Conservation (phyloP, 208 protist species). For the Sergeia podlipaevii region DNA sequence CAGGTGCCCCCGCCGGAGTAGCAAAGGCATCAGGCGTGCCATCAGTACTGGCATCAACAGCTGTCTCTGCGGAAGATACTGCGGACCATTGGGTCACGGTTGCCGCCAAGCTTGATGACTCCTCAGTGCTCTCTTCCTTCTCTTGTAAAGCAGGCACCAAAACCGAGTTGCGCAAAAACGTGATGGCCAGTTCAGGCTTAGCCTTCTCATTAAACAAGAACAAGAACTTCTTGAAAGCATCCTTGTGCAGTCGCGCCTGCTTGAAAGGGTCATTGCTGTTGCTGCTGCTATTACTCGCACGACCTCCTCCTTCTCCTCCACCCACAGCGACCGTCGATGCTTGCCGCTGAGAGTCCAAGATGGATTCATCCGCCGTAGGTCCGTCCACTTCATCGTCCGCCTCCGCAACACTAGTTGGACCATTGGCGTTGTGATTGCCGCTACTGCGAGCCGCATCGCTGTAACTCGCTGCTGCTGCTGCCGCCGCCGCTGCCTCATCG, state of each 20-base stretch:
- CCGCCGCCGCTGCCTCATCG: neutral
- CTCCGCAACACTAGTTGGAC: no score
- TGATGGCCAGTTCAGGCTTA: constrained; percentile 38
- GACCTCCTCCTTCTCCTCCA: no score
- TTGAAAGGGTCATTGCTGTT: constrained; percentile 34
- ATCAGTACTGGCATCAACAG: neutral
- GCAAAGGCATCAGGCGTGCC: neutral
- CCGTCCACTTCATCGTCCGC: no score
- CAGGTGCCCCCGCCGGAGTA: neutral
- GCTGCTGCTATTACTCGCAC: neutral
- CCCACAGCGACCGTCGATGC: no score
- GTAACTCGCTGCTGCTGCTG: neutral
- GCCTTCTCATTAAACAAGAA: constrained; percentile 66
- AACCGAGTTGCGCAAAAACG: constrained; percentile 43
- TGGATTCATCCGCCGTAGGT: no score
- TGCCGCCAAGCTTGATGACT: neutral
- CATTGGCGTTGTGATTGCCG: no score
- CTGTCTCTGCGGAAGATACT: neutral
- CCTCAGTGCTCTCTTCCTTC: neutral
- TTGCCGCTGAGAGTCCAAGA: no score
- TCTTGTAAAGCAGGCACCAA: constrained; percentile 5
- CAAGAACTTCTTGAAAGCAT: constrained; percentile 65
- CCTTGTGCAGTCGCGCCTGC: constrained; percentile 56
- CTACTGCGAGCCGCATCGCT: neutral
- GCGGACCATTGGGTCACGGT: neutral